Evolutionary conservation across 2,329 filamentous ascomycete genomes (phyloP), one percentile per base, ranked within the genome.

Genomic region (Pseudopyrenochaeta lycopersici): DNA sequence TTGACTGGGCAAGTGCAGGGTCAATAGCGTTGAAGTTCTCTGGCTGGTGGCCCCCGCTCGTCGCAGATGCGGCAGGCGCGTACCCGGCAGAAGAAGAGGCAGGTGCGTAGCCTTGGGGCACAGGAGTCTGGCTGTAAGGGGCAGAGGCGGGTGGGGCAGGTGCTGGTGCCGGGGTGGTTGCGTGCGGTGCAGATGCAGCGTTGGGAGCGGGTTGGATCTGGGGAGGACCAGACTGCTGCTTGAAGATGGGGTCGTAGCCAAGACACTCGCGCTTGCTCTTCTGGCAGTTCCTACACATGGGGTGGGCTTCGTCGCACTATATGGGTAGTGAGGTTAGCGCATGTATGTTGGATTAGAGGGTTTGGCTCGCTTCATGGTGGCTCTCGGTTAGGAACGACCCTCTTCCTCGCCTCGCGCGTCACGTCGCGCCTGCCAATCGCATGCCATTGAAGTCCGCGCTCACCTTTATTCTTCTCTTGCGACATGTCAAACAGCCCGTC

Each of bases 251-350:
- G 70, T 95, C 91, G 84, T 95, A 95, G 49, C 91, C 91, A 43
- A 92, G 75, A 71, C 91, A 95, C 68, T 94, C 90, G 70, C 91
- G 90, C 78, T 94, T 95, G 64, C 90, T 92, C 76, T 95, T 95
- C 72, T 89, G 88, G 79, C 91, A 95, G 73, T 95, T 92, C 79
- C 92, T 88, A 82, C 95, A 99, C 55, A 89, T 88, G 18, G 95
- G 95, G 77, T 97, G 92, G 56, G 87, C 88, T 82, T 99, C 95
- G 85, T 98, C 95, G 80, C 95, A 99, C 95, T 97, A 75, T 64
- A 21, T 21, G 56, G 65, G 40, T 38, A 39, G 43, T 58, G 35
- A 58, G 56, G 66, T 75, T 56, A 75, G 70, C 57, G 54, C 39
- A 54, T 49, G 54, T 52, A 51, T 52, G 70, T 73, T 59, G 65